These are phyloP conservation scores for Fusarium devonianum DNA, from an alignment of 2,329 filamentous ascomycete genomes.

Conservation along the genomic window DNA sequence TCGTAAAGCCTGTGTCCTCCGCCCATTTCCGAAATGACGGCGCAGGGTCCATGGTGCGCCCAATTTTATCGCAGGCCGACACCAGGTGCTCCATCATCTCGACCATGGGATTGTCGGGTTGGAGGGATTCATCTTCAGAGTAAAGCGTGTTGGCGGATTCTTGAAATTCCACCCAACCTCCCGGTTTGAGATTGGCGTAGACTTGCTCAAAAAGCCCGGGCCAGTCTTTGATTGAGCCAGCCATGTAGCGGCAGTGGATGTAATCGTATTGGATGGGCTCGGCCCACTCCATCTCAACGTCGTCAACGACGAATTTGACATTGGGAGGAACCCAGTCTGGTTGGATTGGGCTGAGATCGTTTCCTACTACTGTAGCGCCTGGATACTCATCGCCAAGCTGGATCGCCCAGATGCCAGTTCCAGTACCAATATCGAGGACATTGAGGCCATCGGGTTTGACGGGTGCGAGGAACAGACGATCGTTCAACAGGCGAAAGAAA, in stretches of 20 bases:
- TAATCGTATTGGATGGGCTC: slow-evolving; percentile 42
- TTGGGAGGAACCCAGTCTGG: slow-evolving; percentile 62
- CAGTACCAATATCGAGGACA: slow-evolving; percentile 42
- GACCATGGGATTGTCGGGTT: slow-evolving; percentile 46
- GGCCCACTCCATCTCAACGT: slow-evolving; percentile 64
- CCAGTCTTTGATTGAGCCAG: slow-evolving; percentile 46
- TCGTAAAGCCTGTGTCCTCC: slow-evolving; percentile 47
- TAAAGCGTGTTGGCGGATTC: slow-evolving; percentile 49
- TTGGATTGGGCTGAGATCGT: slow-evolving; percentile 54
- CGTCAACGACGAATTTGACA: slow-evolving; percentile 65
- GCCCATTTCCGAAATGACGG: slow-evolving; percentile 42
- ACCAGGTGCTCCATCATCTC: slow-evolving; percentile 39
- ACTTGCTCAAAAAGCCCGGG: slow-evolving; percentile 36
- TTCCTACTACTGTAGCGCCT: slow-evolving; percentile 47
- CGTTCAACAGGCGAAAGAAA: slow-evolving; percentile 44
- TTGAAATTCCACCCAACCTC: slow-evolving; percentile 57
- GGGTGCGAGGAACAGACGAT: slow-evolving; percentile 48
- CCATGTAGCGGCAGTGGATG: slow-evolving; percentile 48
- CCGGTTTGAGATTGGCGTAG: slow-evolving; percentile 51
- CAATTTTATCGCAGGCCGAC: slow-evolving; percentile 40
- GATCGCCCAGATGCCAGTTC: slow-evolving; percentile 12
- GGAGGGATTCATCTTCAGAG: slow-evolving; percentile 51
- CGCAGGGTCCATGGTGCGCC: slow-evolving; percentile 43
- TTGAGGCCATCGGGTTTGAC: slow-evolving; percentile 48
- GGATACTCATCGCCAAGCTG: slow-evolving; percentile 37